These are phyloP conservation scores for Apiotrichum gracile DNA, from an alignment of 1,284 basidiomycete species.

Conservation along the genomic window DNA sequence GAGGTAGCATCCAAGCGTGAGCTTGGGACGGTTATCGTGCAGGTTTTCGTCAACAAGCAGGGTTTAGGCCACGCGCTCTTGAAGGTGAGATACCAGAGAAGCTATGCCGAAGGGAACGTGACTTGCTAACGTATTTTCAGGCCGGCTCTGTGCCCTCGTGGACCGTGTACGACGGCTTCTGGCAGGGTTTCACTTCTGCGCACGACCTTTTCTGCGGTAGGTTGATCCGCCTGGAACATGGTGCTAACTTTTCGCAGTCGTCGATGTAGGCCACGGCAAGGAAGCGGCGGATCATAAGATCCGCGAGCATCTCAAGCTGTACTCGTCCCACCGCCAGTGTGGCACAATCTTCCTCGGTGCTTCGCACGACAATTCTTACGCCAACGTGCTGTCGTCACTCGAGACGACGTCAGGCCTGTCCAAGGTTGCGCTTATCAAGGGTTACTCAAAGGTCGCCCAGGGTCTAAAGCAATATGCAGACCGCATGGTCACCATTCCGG, in stretches of 20 bases:
- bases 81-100: slow-evolving; percentile 26
- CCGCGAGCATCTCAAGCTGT: slow-evolving; percentile 69
- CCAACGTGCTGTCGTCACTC: slow-evolving; percentile 52
- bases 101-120: not conserved
- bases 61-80: slow-evolving; percentile 33
- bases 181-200: slow-evolving; percentile 35
- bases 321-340: slow-evolving; percentile 65
- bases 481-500: slow-evolving; percentile 56
- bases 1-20: slow-evolving; percentile 1
- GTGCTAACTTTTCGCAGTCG: slow-evolving; percentile 49
- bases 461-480: slow-evolving; percentile 54
- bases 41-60: slow-evolving; percentile 39
- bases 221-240: not conserved
- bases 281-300: slow-evolving; percentile 66
- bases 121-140: slow-evolving; percentile 8
- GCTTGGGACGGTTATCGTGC: slow-evolving; percentile 24
- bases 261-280: slow-evolving; percentile 65
- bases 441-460: slow-evolving; percentile 49
- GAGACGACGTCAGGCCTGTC: slow-evolving; percentile 36
- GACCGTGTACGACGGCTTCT: slow-evolving; percentile 36
- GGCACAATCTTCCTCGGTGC: slow-evolving; percentile 65
- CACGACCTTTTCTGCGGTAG: slow-evolving; percentile 38
- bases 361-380: slow-evolving; percentile 68
- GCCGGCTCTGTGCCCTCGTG: slow-evolving; percentile 28
- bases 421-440: slow-evolving; percentile 62